Base-by-base conservation (phyloP, 208 protist species). In the Wallacemonas sp. region DNA sequence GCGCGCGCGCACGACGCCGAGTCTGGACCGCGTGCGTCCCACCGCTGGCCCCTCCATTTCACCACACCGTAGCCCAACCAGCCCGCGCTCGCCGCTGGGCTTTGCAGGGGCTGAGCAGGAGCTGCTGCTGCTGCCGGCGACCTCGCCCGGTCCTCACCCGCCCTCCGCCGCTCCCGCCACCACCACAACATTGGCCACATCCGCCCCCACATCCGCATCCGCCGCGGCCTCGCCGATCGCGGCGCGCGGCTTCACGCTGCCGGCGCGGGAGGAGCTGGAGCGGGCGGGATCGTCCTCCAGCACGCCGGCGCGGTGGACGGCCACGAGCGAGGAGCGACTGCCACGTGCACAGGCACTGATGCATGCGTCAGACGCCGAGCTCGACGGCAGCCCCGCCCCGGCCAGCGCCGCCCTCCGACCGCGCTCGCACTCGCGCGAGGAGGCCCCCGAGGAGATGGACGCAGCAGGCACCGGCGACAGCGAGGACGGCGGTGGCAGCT, bases 401-500 rank as follows among this genome's bases (percentile, higher is more conserved):
- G 39, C 57, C 18, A 64, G 20, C 28, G 57, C 57, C 20, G 33
- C 41, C 22, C 41, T 61, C n/a, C 7, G 49, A 33, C 49, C 49
- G 11, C n/a, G 49, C 5, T 54, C 63, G 16, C 46, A 67, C n/a
- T 49, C 63, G 46, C 46, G 52, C 2, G 66, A 55, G 16, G 71
- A 63, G 11, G 42, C 39, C 12, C 4, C 23, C 7, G 42, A 36
- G 14, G 45, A 61, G 12, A 3, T 26, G n/a, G n/a, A n/a, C 25
- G 26, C 20, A 22, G 14, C 28, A 8, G 49, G n/a, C 16, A 22
- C 22, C 7, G n/a, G 44, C 10, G 44, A 50, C 44, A 22, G 44
- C 1, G 68, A 59, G 25, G 70, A 72, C 22, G 65, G 44, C 1
- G 72, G 45, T 25, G 79, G 74, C 2, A 82, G 85, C n/a, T 92